phyloP scores from a whole-genome alignment of 352 stramenopile species.

The Phytophthora aleatoria region DNA sequence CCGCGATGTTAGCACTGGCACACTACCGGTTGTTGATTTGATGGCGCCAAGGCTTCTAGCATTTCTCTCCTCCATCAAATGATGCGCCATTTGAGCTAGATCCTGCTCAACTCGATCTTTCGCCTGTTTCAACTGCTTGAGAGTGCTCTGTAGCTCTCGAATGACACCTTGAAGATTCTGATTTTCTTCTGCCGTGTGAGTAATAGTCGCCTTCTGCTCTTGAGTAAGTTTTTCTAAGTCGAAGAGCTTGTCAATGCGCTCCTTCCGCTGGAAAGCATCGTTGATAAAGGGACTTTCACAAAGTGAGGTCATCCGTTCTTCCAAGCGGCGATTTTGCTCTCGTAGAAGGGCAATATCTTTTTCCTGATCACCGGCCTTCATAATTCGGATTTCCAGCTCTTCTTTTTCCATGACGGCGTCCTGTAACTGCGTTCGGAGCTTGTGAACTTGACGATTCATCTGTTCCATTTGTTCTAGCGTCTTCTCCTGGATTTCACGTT shows the following conservation, averaged over 20 bases:
- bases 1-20: conserved; percentile 9
- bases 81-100: conserved; percentile 55
- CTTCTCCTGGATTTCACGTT: conserved; percentile 91
- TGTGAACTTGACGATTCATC: conserved; percentile 91
- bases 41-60: conserved; percentile 37
- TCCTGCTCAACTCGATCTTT: conserved; percentile 77
- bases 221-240: conserved; percentile 85
- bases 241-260: conserved; percentile 85
- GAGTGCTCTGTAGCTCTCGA: conserved; percentile 79
- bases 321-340: conserved; percentile 86
- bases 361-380: conserved; percentile 76
- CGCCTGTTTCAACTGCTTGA: conserved; percentile 82
- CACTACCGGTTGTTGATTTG: conserved; percentile 23
- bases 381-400: conserved; percentile 58
- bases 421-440: conserved; percentile 84
- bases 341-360: conserved; percentile 76
- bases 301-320: conserved; percentile 90
- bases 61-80: conserved; percentile 77
- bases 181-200: conserved; percentile 72
- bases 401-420: conserved; percentile 84
- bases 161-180: conserved; percentile 84
- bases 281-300: conserved; percentile 95
- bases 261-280: conserved; percentile 89
- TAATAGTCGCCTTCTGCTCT: conserved; percentile 77
- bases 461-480: conserved; percentile 89